Percentiles rank a stretch among this genome's conserved stretches.
Evolutionary conservation across 2,329 filamentous ascomycete genomes (phyloP).

Genomic region (Juglanconis sp.): DNA sequence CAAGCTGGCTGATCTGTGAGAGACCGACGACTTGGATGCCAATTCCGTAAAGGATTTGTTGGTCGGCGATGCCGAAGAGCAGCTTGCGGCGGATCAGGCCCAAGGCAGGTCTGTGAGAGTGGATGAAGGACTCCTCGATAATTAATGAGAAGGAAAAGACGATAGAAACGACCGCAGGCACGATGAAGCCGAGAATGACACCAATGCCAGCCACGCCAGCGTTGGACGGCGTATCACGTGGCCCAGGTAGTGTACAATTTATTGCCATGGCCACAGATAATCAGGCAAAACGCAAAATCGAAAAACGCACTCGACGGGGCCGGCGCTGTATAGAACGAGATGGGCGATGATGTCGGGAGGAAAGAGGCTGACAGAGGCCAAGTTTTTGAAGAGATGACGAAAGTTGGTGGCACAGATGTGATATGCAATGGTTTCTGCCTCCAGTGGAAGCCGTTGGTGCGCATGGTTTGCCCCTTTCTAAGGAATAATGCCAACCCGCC

Average conservation of each 20-base stretch:
- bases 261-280: neutral
- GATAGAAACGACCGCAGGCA: conserved; percentile 14
- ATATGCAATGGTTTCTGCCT: too few species aligned
- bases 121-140: conserved; percentile 16
- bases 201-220: neutral
- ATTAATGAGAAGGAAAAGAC: conserved; percentile 15
- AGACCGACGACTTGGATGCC: conserved; percentile 64
- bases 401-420: too few species aligned
- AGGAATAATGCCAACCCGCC: too few species aligned
- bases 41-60: conserved; percentile 67
- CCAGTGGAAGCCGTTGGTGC: too few species aligned
- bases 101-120: conserved; percentile 5
- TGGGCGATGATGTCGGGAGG: too few species aligned
- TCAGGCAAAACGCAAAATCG: neutral
- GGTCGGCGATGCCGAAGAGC: conserved; percentile 63
- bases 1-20: conserved; percentile 54
- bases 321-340: too few species aligned
- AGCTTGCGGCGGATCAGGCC: conserved; percentile 50
- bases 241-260: neutral
- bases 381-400: neutral
- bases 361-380: neutral
- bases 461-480: too few species aligned
- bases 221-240: neutral
- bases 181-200: conserved; percentile 17
- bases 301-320: too few species aligned